These are phyloP conservation scores for Paecilomyces dactylethromorphus DNA, from an alignment of 2,329 filamentous ascomycete species.

Conservation along the genomic window DNA sequence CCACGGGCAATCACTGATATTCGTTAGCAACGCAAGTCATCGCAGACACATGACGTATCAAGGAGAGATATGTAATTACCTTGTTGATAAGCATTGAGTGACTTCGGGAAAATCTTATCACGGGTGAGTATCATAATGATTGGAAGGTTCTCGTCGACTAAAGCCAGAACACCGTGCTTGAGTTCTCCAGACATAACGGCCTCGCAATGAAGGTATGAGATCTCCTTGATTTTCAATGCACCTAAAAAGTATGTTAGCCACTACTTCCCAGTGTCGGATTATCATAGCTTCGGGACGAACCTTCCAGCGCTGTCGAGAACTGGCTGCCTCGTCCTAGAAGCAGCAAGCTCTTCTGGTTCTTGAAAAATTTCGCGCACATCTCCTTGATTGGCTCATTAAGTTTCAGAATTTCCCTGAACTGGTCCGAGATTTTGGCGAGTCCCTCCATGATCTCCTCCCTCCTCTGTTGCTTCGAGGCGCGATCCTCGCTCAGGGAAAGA, in stretches of 20 bases:
- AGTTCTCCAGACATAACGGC: conserved; percentile 99
- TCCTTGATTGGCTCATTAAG: conserved; percentile 92
- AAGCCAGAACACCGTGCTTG: conserved; percentile 95
- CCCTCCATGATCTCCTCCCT: conserved; percentile 96
- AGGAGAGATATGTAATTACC: conserved; percentile 46
- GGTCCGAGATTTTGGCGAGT: conserved; percentile 75
- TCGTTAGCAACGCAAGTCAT: conserved; percentile 16
- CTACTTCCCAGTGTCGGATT: neutral
- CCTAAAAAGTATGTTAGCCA: conserved; percentile 34
- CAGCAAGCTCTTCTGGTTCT: conserved; percentile 93
- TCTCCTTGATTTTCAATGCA: conserved; percentile 99
- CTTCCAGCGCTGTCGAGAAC: conserved; percentile 93
- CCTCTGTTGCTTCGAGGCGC: conserved; percentile 85
- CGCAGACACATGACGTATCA: neutral
- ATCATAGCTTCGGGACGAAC: conserved; percentile 28
- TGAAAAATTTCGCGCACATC: conserved; percentile 85
- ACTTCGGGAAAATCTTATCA: conserved; percentile 94
- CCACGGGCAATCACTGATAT: conserved; percentile 78
- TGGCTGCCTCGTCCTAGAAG: conserved; percentile 92
- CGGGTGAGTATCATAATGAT: conserved; percentile 99
- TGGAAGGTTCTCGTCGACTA: conserved; percentile 96
- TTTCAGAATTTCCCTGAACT: conserved; percentile 87
- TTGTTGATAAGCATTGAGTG: conserved; percentile 99
- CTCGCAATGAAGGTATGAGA: conserved; percentile 98
- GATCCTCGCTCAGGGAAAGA: conserved; percentile 90